phyloP scores from a whole-genome alignment of 352 stramenopile genomes.

The Thalassiosira mediterranea region DNA sequence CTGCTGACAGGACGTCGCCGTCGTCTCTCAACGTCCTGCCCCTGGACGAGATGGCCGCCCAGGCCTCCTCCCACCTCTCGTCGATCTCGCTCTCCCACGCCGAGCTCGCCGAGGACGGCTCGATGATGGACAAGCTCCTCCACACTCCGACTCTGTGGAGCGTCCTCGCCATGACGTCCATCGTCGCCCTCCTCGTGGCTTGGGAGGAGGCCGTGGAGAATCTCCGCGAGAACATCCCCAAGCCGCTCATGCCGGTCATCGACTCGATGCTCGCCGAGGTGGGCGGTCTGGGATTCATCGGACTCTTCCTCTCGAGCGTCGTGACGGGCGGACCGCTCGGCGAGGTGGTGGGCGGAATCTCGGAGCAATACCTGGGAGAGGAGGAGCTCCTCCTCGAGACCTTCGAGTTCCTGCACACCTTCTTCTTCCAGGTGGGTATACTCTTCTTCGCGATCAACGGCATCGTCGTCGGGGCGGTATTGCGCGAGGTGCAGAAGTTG shows the following conservation, averaged over 20 bases:
- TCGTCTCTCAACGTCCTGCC: neutral
- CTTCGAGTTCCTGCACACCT: conserved; percentile 55
- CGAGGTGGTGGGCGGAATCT: conserved; percentile 17
- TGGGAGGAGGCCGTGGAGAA: conserved; percentile 48
- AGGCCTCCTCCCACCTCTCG: neutral
- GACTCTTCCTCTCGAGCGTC: conserved; percentile 35
- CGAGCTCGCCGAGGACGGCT: too few species aligned
- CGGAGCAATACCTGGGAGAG: conserved; percentile 45
- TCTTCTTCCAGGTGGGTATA: conserved; percentile 59
- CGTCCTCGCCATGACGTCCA: conserved; percentile 37
- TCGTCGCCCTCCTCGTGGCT: conserved; percentile 30
- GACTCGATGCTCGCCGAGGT: conserved; percentile 54
- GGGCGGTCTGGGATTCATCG: conserved; percentile 51
- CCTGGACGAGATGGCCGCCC: neutral
- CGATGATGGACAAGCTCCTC: neutral
- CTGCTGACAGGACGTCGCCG: too few species aligned
- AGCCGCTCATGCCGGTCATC: conserved; percentile 41
- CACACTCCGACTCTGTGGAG: conserved; percentile 24
- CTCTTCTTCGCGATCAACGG: conserved; percentile 44
- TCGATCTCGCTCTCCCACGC: neutral
- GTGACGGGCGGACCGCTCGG: conserved; percentile 36
- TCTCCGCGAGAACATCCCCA: conserved; percentile 32
- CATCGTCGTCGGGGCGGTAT: conserved; percentile 23
- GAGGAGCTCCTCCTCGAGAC: conserved; percentile 48
- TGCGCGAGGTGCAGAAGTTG: conserved; percentile 39